Conservation (phyloP, 1,284 basidiomycete species). For the Stygiomarasmius scandens region DNA sequence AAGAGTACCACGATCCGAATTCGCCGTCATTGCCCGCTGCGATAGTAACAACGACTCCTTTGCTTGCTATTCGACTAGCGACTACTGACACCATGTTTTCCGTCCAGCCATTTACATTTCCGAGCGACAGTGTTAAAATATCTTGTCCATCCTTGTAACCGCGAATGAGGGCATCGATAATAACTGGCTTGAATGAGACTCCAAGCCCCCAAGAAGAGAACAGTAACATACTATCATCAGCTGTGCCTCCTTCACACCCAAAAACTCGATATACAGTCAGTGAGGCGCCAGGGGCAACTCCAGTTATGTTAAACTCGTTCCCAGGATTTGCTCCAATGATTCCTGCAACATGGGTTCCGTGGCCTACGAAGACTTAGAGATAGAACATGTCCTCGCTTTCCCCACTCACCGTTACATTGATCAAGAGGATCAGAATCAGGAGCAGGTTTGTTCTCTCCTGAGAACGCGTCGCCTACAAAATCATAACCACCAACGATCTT, state of each 20-base stretch:
- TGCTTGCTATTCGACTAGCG: conserved; percentile 44
- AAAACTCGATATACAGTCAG: conserved; percentile 42
- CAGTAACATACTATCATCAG: conserved; percentile 38
- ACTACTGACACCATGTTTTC: conserved; percentile 45
- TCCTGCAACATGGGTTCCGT: too few relatives aligned
- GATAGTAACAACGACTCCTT: conserved; percentile 49
- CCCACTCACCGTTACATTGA: conserved; percentile 41
- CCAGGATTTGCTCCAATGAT: conserved; percentile 52
- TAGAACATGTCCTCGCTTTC: too few relatives aligned
- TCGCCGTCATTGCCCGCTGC: conserved; percentile 35
- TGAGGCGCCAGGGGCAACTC: conserved; percentile 40
- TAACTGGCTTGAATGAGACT: conserved; percentile 27
- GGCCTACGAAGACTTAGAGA: too few relatives aligned
- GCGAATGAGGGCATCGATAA: conserved; percentile 40
- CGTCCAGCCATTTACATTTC: conserved; percentile 50
- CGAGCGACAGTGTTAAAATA: conserved; percentile 57
- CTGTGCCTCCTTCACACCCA: conserved; percentile 35
- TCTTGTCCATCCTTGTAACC: conserved; percentile 45
- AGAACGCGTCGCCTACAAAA: conserved; percentile 46
- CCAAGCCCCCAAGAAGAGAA: too few relatives aligned
- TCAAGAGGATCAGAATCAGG: conserved; percentile 42
- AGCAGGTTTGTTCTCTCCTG: conserved; percentile 34
- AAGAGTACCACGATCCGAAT: conserved; percentile 42
- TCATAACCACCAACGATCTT: conserved; percentile 51
- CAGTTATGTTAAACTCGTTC: conserved; percentile 49